A percentile compares a stretch with the other conserved stretches of the same genome.
These are phyloP conservation scores for Hanseniaspora thailandica DNA, from an alignment of 805 yeast species.

Conservation along the genomic window DNA sequence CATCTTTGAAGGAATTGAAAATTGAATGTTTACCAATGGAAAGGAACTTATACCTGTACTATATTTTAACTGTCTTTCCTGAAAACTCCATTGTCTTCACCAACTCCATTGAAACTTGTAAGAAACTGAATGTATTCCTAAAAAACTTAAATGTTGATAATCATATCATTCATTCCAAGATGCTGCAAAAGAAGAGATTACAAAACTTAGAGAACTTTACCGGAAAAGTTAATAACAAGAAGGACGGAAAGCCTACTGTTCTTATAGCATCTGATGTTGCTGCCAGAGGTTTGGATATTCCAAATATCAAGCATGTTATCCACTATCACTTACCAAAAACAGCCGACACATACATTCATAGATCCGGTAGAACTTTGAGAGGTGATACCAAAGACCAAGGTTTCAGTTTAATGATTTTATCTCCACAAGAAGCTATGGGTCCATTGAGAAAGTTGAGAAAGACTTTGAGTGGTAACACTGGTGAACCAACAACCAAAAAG, in stretches of 20 bases:
- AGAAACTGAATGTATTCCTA: conserved; percentile 66
- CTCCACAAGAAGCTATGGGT: conserved; percentile 87
- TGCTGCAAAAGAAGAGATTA: conserved; percentile 89
- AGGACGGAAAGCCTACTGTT: conserved; percentile 47
- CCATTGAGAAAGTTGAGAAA: conserved; percentile 67
- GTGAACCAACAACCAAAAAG: conserved; percentile 16
- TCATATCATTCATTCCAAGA: conserved; percentile 78
- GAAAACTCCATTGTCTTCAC: conserved; percentile 86
- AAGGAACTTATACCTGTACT: conserved; percentile 80
- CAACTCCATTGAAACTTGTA: conserved; percentile 90
- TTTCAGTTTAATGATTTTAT: conserved; percentile 85
- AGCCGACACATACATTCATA: conserved; percentile 87
- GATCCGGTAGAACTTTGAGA: conserved; percentile 98
- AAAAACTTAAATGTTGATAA: conserved; percentile 55
- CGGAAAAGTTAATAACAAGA: conserved; percentile 19
- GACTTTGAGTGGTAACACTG: conserved; percentile 33
- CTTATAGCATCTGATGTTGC: conserved; percentile 94
- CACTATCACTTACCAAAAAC: conserved; percentile 92
- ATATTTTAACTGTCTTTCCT: conserved; percentile 73
- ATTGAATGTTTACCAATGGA: conserved; percentile 86
- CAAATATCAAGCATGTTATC: conserved; percentile 81
- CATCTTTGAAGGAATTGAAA: conserved; percentile 67
- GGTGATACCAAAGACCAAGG: conserved; percentile 55
- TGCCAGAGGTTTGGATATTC: conserved; percentile 92
- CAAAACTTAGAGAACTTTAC: conserved; percentile 69